Percentiles rank a stretch among this genome's conserved stretches.
These are phyloP conservation scores for Thinopyrum elongatum DNA, from an alignment of 176 grass and related monocot genomes.

Conservation along the genomic window DNA sequence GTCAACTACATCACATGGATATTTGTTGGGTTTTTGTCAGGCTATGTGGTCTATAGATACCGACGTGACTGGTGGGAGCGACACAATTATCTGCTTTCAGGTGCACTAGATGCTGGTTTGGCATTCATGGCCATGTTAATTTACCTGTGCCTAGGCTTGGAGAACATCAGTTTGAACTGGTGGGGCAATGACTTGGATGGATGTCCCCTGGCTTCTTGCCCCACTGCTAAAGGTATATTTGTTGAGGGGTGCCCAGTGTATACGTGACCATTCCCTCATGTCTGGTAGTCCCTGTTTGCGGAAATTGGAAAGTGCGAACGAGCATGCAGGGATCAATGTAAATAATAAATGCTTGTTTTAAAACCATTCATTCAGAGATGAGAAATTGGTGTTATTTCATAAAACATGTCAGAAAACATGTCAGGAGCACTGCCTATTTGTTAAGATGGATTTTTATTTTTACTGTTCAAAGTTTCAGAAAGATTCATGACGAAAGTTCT, in stretches of 20 bases:
- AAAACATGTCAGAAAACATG: neutral
- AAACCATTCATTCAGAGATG: conserved; percentile 4
- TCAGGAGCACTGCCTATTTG: neutral
- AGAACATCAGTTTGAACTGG: conserved; percentile 71
- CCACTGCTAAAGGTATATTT: conserved; percentile 63
- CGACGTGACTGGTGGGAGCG: conserved; percentile 83
- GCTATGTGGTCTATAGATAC: conserved; percentile 78
- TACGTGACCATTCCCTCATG: conserved; percentile 9
- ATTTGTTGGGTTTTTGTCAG: conserved; percentile 78
- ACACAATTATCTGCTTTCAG: conserved; percentile 89
- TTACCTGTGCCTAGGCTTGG: conserved; percentile 78
- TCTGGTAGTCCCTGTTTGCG: neutral
- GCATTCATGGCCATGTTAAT: conserved; percentile 91
- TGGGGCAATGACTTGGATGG: conserved; percentile 92
- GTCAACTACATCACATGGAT: conserved; percentile 93
- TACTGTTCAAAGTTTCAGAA: neutral
- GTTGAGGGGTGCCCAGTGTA: conserved; percentile 59
- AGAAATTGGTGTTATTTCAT: neutral
- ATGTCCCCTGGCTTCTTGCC: conserved; percentile 78
- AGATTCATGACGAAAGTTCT: neutral
- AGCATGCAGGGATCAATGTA: conserved; percentile 9
- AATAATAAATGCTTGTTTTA: conserved; percentile 19
- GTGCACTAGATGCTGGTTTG: conserved; percentile 84
- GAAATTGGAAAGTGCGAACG: neutral
- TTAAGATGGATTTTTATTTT: neutral